Conservation (phyloP, 148 eudicot genomes). For the Spergularia bocconei region DNA sequence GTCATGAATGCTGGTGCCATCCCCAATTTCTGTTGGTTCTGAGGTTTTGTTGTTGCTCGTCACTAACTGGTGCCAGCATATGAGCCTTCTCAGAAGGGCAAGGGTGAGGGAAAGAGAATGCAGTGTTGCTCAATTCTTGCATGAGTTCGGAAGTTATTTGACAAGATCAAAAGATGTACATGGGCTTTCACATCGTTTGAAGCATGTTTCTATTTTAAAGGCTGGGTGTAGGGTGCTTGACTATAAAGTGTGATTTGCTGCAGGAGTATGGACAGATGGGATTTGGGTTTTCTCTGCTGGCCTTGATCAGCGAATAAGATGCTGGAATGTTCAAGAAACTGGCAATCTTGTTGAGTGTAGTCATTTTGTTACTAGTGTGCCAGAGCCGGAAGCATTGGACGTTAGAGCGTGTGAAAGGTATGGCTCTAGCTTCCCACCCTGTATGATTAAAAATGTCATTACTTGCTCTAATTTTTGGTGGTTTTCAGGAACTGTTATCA, state of each 20-base stretch:
- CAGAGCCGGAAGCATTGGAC: conserved; percentile 97
- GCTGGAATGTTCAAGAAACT: conserved; percentile 60
- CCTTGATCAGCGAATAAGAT: conserved; percentile 93
- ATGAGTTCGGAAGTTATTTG: background rate
- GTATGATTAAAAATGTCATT: background rate
- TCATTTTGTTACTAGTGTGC: conserved; percentile 69
- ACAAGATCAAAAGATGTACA: background rate
- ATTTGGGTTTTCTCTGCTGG: conserved; percentile 83
- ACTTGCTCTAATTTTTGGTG: conserved; percentile 6
- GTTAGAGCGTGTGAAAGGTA: conserved; percentile 64
- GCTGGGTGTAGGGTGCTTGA: background rate
- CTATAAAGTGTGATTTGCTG: conserved; percentile 20
- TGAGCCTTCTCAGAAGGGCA: background rate
- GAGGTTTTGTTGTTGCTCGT: background rate
- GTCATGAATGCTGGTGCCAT: background rate
- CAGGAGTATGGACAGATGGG: conserved; percentile 98
- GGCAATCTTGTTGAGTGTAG: conserved; percentile 53
- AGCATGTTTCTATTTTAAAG: background rate
- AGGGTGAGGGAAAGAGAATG: background rate
- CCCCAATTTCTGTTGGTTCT: background rate
- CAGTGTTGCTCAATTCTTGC: too few species aligned
- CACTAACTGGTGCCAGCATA: background rate
- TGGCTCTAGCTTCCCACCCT: conserved; percentile 6
- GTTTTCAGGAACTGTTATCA: conserved; percentile 64
- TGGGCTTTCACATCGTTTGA: background rate